These are phyloP conservation scores for Hypericum perforatum DNA, from an alignment of 345 rosid genomes.

Conservation along the genomic window DNA sequence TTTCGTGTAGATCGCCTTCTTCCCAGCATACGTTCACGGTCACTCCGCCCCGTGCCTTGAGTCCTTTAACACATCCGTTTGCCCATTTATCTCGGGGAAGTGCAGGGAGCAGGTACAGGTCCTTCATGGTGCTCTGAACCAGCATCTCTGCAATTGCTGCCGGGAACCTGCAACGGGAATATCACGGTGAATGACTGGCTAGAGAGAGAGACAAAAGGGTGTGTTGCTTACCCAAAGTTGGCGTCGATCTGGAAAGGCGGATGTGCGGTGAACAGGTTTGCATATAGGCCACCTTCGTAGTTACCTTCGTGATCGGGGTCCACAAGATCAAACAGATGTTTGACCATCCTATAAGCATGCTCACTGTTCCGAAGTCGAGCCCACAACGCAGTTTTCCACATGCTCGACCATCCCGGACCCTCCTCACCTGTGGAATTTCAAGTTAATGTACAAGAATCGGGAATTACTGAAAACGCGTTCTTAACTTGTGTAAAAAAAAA, in stretches of 20 bases:
- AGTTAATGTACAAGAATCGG: neutral
- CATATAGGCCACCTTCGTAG: constrained; percentile 75
- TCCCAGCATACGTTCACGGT: constrained; percentile 61
- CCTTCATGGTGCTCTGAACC: constrained; percentile 66
- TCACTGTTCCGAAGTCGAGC: constrained; percentile 69
- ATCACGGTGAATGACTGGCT: neutral
- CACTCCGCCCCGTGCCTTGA: constrained; percentile 71
- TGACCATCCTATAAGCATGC: constrained; percentile 63
- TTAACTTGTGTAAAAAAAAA: neutral
- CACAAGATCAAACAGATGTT: constrained; percentile 58
- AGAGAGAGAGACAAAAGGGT: too few species aligned
- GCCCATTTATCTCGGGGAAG: constrained; percentile 76
- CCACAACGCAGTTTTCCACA: constrained; percentile 87
- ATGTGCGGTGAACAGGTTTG: constrained; percentile 83
- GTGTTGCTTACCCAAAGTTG: constrained; percentile 67
- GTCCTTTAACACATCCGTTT: constrained; percentile 56
- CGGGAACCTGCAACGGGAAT: constrained; percentile 35
- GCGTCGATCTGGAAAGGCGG: constrained; percentile 99
- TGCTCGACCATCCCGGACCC: constrained; percentile 95
- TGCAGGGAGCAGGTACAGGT: constrained; percentile 73
- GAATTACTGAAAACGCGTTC: neutral
- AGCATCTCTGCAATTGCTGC: constrained; percentile 81
- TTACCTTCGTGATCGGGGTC: constrained; percentile 57
- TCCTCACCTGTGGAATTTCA: constrained; percentile 56
- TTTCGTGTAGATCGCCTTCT: constrained; percentile 64